Evolutionary conservation across 129 eudicot genomes (phyloP), one percentile per base, ranked within the genome.

Genomic region (Tagetes patula): DNA sequence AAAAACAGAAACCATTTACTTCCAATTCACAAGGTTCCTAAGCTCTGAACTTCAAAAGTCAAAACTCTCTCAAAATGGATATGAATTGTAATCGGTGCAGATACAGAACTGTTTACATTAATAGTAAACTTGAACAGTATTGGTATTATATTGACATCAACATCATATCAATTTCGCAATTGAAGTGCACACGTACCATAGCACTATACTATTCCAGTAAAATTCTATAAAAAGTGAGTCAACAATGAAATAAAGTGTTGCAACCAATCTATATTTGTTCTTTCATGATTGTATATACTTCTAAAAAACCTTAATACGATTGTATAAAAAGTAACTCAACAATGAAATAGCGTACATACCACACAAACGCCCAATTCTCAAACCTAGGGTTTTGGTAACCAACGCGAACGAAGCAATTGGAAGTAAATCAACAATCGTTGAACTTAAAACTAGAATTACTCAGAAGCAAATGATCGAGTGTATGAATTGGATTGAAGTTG

Each of bases 331-430:
- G 8, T 4, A 13, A 65, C 4, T 45, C 37, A 37, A n/a, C 41
- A 8, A 52, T 41, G 14, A 65, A 30, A 53, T 32, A 54, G 66
- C 37, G 55, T 65, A 75, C 73, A 53, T 54, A 66, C 58, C 73
- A 54, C 67, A 66, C 14, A 75, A 33, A 66, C 14, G 73, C 56
- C 58, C 12, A 66, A 67, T 54, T 66, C 34, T 13, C 40, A 14
- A 41, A 75, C 36, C 45, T 75, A 66, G 80, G 80, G 80, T 75
- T 75, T 66, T 54, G 67, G 46, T 13, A 40, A 27, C 52, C 46
- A 3, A 12, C 40, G 55, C 47, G 53, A 43, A 41, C 47, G 3
- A 46, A 61, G 61, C 69, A 56, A 61, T 46, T n/a, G 12, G 27
- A 20, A 20, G 27, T 20, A 20, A 20, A 20, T 20, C 27, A 20